Evolutionary conservation across 805 yeast species (phyloP).

Genomic region (Metschnikowia santaceciliae): DNA sequence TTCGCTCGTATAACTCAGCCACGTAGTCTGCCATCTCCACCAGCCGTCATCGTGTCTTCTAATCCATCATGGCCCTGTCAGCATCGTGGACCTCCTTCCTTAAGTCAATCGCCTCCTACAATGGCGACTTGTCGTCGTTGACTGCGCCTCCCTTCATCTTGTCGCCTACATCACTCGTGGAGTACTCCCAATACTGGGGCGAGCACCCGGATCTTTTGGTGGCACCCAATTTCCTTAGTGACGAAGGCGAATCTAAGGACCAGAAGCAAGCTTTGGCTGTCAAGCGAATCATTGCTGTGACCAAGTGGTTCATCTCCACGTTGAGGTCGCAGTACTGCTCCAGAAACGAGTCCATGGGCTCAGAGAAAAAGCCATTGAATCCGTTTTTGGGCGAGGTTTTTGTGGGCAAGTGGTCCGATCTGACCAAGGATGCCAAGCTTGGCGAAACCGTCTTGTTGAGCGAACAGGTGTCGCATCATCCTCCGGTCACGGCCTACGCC

Average conservation of each 20-base stretch:
- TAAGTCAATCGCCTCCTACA: constrained; percentile 85
- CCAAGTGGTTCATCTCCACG: constrained; percentile 88
- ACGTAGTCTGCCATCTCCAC: constrained; percentile 1
- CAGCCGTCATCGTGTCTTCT: neutral
- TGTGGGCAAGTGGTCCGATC: constrained; percentile 80
- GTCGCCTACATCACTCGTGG: constrained; percentile 83
- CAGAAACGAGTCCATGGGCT: constrained; percentile 86
- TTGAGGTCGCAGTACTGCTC: constrained; percentile 91
- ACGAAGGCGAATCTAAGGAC: constrained; percentile 35
- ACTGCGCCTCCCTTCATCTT: constrained; percentile 98
- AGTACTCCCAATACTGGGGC: constrained; percentile 95
- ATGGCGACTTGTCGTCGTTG: constrained; percentile 87
- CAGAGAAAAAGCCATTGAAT: constrained; percentile 94
- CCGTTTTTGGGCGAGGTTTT: constrained; percentile 95
- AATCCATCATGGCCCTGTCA: constrained; percentile 21
- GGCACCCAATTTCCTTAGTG: constrained; percentile 55
- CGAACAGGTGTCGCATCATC: constrained; percentile 97
- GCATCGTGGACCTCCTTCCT: constrained; percentile 87
- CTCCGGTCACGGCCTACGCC: constrained; percentile 93
- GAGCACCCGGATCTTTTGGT: constrained; percentile 83
- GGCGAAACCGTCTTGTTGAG: constrained; percentile 79
- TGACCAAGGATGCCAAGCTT: constrained; percentile 40
- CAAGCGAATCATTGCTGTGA: constrained; percentile 74
- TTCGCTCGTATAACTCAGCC: constrained; percentile 6
- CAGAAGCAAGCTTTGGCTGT: constrained; percentile 44